Evolutionary conservation across 257 asterid genomes (phyloP).

Genomic region (Petunia secreta): DNA sequence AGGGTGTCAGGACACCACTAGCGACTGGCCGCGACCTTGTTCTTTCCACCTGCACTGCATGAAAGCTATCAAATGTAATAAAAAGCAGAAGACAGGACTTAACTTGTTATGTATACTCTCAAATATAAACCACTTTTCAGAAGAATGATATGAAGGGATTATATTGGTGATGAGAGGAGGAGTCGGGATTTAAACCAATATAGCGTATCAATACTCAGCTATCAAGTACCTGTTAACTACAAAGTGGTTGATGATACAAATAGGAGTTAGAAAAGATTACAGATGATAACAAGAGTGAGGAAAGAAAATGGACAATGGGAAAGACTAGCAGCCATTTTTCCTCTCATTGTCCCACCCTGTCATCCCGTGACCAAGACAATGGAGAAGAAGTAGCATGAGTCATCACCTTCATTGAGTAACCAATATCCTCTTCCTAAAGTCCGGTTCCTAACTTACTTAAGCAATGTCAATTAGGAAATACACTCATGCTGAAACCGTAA

Average conservation of each 20-base stretch:
- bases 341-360: not conserved
- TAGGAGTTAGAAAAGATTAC: not conserved
- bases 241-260: not conserved
- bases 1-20: slow-evolving; percentile 81
- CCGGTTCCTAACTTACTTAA: not conserved
- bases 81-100: not conserved
- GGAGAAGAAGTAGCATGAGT: not conserved
- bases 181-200: not conserved
- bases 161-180: not conserved
- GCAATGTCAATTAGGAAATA: not conserved
- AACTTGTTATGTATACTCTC: not conserved
- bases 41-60: slow-evolving; percentile 81
- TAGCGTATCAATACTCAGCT: not conserved
- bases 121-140: not conserved
- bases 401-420: slow-evolving; percentile 3
- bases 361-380: not conserved
- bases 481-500: not conserved
- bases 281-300: not conserved
- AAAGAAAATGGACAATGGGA: not conserved
- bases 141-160: not conserved
- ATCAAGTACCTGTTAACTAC: not conserved
- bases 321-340: not conserved
- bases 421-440: not conserved
- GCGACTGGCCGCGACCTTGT: slow-evolving; percentile 90
- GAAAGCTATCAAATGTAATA: slow-evolving; percentile 45